Evolutionary conservation across 148 eudicot genomes (phyloP), one percentile per base, ranked within the genome.

Genomic region (Heliosperma pusillum): DNA sequence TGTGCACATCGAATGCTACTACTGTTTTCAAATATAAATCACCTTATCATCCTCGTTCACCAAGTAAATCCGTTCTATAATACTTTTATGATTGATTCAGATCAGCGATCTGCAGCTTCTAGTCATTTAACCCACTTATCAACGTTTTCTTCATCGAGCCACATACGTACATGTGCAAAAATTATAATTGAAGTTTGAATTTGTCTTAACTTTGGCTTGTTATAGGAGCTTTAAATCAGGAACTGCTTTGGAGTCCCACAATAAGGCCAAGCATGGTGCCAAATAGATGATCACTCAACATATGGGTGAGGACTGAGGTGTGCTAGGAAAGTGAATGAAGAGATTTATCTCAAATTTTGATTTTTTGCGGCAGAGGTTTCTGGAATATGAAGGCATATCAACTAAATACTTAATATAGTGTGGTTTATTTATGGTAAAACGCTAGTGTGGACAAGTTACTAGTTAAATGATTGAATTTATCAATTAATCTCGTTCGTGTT

Each of bases 211-310:
- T 50, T 13, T 50, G 15, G 17, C 17, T 50, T 50, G 30, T 61
- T 77, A 72, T 82, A 88, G 88, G 87, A 74, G 56, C 22, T 85
- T 85, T 81, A 88, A 78, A 30, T 78, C 85, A 0, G 87, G 73
- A 9, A 19, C 0, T 10, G 90, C 84, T 25, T 71, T 83, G 42
- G 78, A 88, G 24, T 82, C 87, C 36, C 88, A 88, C 75, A 40
- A 74, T 1, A 82, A 86, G 77, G 91, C 84, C 62, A 88, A 88
- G 79, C 91, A 88, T 71, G 44, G 77, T 27, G 74, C 71, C 77
- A 88, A 85, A 52, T 88, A 83, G 81, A n/a, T n/a, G n/a, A n/a
- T n/a, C n/a, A n/a, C n/a, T n/a, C n/a, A n/a, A n/a, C n/a, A n/a
- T n/a, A n/a, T n/a, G n/a, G n/a, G n/a, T n/a, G n/a, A n/a, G n/a